Conservation (phyloP, 2,329 filamentous ascomycete species). For the Elsinoe necatrix region DNA sequence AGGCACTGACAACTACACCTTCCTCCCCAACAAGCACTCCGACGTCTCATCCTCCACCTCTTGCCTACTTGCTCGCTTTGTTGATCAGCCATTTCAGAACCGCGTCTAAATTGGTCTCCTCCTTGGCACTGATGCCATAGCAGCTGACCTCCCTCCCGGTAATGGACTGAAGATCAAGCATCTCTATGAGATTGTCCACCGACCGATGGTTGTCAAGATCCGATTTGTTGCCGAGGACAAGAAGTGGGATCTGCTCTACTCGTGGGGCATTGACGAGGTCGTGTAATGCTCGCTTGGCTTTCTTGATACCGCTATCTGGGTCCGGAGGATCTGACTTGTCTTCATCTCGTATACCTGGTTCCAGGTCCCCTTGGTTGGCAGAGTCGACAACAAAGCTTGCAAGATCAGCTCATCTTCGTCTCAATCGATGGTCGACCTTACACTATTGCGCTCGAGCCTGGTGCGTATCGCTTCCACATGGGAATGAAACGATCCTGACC, state of each 20-base stretch:
- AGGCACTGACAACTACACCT: neutral
- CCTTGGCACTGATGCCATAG: conserved; percentile 97
- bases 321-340: conserved; percentile 66
- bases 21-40: neutral
- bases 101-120: conserved; percentile 96
- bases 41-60: neutral
- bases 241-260: conserved; percentile 78
- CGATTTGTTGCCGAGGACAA: conserved; percentile 95
- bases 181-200: conserved; percentile 92
- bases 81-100: conserved; percentile 96
- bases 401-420: conserved; percentile 10
- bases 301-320: conserved; percentile 14
- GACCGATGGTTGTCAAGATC: conserved; percentile 84
- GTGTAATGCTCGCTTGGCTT: conserved; percentile 56
- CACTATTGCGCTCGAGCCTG: conserved; percentile 94
- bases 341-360: conserved; percentile 12
- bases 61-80: conserved; percentile 59
- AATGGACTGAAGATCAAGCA: conserved; percentile 80
- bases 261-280: conserved; percentile 75
- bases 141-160: conserved; percentile 91
- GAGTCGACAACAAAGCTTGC: conserved; percentile 88
- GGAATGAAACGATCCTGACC: conserved; percentile 93
- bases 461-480: conserved; percentile 99
- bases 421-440: conserved; percentile 33
- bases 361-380: conserved; percentile 37